phyloP scores from a whole-genome alignment of 495 filamentous ascomycete species.

The Podospora conica region DNA sequence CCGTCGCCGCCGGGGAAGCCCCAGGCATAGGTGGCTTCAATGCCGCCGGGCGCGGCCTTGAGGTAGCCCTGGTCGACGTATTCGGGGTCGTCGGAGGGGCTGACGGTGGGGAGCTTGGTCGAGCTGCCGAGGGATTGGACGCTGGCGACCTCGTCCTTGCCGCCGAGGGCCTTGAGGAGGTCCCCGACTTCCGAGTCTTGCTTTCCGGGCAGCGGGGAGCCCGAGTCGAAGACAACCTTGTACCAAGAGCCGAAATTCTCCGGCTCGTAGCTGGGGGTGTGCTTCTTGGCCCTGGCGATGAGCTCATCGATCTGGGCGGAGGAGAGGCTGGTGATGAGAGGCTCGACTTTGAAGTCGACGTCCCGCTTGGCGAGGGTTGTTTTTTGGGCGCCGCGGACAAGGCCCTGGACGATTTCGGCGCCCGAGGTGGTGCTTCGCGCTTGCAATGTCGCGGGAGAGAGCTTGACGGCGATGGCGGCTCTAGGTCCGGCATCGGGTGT shows the following conservation, averaged over 20 bases:
- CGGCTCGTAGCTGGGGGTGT: neutral
- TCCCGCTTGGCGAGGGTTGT: constrained; percentile 2
- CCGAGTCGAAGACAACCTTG: neutral
- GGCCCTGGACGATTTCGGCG: neutral
- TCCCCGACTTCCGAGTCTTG: neutral
- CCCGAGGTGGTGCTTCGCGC: neutral
- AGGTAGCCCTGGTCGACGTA: constrained; percentile 21
- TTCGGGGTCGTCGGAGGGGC: constrained; percentile 14
- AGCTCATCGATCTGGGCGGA: constrained; percentile 3
- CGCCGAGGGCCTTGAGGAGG: constrained; percentile 1
- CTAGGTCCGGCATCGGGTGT: neutral
- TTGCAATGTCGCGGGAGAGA: neutral
- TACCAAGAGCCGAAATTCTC: constrained; percentile 1
- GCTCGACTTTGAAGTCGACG: constrained; percentile 1
- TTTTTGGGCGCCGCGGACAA: constrained; percentile 1
- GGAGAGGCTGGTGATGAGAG: neutral
- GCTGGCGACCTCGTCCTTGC: constrained; percentile 1
- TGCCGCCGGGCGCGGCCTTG: constrained; percentile 11
- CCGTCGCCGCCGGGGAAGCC: constrained; percentile 14
- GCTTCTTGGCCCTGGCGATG: neutral
- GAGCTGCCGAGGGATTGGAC: neutral
- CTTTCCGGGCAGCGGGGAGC: neutral
- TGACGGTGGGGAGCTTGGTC: neutral
- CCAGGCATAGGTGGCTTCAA: constrained; percentile 19
- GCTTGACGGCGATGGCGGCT: constrained; percentile 7